These are phyloP conservation scores for Aureobasidium melanogenum DNA, from an alignment of 2,329 filamentous ascomycete species.

Conservation along the genomic window DNA sequence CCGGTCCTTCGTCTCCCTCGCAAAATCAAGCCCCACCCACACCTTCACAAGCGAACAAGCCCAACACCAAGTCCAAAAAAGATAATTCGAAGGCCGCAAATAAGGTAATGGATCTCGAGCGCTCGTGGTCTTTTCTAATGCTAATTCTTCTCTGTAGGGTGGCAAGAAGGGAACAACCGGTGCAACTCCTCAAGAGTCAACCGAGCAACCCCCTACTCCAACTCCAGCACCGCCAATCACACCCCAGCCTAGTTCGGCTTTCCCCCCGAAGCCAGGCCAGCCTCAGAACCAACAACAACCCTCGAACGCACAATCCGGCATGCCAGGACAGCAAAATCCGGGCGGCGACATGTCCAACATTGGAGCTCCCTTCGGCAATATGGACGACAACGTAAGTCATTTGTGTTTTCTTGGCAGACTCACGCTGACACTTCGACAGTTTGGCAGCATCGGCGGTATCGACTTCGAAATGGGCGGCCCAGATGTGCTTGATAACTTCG, in stretches of 20 bases:
- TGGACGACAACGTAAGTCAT: slow-evolving; percentile 29
- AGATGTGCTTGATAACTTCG: slow-evolving; percentile 60
- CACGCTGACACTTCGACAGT: slow-evolving; percentile 19
- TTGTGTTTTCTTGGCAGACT: not conserved
- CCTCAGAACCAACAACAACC: slow-evolving; percentile 23
- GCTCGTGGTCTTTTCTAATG: not conserved
- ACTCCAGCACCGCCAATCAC: slow-evolving; percentile 42
- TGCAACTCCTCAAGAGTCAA: slow-evolving; percentile 33
- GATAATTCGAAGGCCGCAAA: slow-evolving; percentile 45
- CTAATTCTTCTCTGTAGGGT: slow-evolving; percentile 17
- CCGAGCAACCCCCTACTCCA: slow-evolving; percentile 39
- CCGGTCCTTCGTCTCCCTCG: slow-evolving; percentile 40
- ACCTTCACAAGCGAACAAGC: slow-evolving; percentile 63
- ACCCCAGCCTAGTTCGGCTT: slow-evolving; percentile 33
- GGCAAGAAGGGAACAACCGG: slow-evolving; percentile 31
- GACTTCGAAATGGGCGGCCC: slow-evolving; percentile 41
- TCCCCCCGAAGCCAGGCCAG: slow-evolving; percentile 28
- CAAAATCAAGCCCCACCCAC: slow-evolving; percentile 58
- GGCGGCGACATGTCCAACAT: slow-evolving; percentile 27
- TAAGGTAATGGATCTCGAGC: not conserved
- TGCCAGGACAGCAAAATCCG: slow-evolving; percentile 14
- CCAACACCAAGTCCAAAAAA: slow-evolving; percentile 66
- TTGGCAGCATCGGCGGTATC: slow-evolving; percentile 26
- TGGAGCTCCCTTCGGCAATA: slow-evolving; percentile 30
- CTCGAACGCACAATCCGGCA: slow-evolving; percentile 15